Percentiles rank a stretch among this genome's conserved stretches.
phyloP scores from a whole-genome alignment of 495 filamentous ascomycete species.

The Lasiosphaeris hirsuta region DNA sequence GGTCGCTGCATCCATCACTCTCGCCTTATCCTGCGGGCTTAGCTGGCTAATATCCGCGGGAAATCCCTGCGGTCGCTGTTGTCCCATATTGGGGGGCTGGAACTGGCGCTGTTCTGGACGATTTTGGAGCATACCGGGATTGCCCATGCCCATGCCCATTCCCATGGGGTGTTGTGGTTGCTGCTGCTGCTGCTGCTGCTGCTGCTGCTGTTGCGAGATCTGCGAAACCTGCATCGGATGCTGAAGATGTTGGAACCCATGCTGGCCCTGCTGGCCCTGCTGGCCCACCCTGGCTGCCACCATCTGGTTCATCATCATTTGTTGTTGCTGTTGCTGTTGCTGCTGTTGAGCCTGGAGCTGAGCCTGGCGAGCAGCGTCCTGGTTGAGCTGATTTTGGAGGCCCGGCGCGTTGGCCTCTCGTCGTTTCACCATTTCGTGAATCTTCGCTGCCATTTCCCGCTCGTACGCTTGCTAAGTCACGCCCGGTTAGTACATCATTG shows the following conservation, averaged over 20 bases:
- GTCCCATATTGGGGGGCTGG: constrained; percentile 34
- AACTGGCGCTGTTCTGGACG: constrained; percentile 39
- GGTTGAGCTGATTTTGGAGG: constrained; percentile 40
- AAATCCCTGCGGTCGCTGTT: constrained; percentile 14
- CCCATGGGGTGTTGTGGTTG: too few species aligned
- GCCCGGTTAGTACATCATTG: constrained; percentile 16
- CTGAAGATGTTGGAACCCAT: constrained; percentile 45
- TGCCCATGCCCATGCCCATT: constrained; percentile 34
- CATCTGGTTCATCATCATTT: constrained; percentile 49
- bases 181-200: constrained; percentile 13
- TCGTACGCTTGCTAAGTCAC: constrained; percentile 37
- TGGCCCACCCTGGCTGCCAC: constrained; percentile 26
- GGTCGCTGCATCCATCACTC: neutral
- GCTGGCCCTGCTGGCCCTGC: constrained; percentile 40
- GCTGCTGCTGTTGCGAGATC: constrained; percentile 39
- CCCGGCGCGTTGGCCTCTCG: constrained; percentile 40
- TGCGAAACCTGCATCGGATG: constrained; percentile 48
- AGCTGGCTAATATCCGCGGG: constrained; percentile 20
- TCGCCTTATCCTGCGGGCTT: constrained; percentile 23
- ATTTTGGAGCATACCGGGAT: constrained; percentile 26
- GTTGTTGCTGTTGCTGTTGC: constrained; percentile 28
- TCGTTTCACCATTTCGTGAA: constrained; percentile 36
- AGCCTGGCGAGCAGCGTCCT: constrained; percentile 42
- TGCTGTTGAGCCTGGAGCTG: constrained; percentile 34
- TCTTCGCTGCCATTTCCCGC: constrained; percentile 24